phyloP scores from a whole-genome alignment of 1,284 basidiomycete species.

The Austropuccinia psidii region DNA sequence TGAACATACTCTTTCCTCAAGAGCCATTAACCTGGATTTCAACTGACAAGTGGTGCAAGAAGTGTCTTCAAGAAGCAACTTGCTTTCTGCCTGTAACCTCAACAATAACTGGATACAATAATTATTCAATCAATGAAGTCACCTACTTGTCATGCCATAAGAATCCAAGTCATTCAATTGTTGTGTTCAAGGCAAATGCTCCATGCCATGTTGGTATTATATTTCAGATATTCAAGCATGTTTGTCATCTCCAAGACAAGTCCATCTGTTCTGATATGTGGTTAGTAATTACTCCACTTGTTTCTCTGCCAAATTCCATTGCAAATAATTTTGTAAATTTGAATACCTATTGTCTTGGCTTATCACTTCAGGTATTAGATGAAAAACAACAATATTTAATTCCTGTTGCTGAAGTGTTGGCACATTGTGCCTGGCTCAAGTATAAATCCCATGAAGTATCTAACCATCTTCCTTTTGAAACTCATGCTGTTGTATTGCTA shows the following conservation, averaged over 20 bases:
- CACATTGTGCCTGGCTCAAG: too few relatives aligned
- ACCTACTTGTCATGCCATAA: background rate
- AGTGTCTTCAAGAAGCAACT: background rate
- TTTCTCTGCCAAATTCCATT: background rate
- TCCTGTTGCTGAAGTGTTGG: background rate
- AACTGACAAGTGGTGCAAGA: background rate
- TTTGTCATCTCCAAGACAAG: background rate
- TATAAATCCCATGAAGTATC: too few relatives aligned
- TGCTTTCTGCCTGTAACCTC: background rate
- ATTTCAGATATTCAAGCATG: background rate
- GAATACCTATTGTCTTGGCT: background rate
- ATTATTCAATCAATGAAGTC: background rate
- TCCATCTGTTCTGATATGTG: background rate
- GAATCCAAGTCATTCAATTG: slow-evolving; percentile 2
- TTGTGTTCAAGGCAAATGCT: background rate
- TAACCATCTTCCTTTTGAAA: too few relatives aligned
- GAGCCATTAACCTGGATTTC: background rate
- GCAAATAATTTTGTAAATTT: background rate
- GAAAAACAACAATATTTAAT: background rate
- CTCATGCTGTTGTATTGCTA: too few relatives aligned
- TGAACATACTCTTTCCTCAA: background rate
- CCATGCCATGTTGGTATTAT: background rate
- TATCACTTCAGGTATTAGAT: too few relatives aligned
- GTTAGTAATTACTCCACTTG: background rate
- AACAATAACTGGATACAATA: background rate